Evolutionary conservation across 2,329 filamentous ascomycete genomes (phyloP).

Genomic region (Fusarium sp.): DNA sequence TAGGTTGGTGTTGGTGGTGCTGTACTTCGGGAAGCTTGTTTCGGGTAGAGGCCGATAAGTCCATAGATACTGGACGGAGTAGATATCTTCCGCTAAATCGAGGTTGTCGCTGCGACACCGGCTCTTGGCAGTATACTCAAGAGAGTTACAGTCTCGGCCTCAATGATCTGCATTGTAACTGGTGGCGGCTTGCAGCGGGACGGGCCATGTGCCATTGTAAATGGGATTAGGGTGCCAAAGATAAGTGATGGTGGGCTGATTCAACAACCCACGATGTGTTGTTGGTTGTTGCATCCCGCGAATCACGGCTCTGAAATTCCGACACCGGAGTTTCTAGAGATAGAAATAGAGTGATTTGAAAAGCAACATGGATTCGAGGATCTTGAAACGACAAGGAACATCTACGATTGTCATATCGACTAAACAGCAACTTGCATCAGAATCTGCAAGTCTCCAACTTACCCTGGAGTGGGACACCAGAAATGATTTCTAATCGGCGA

Average conservation of each 20-base stretch:
- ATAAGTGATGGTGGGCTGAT: slow-evolving; percentile 6
- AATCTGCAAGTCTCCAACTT: neutral
- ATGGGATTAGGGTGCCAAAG: neutral
- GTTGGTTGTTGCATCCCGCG: neutral
- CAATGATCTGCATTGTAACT: neutral
- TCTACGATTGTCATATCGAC: neutral
- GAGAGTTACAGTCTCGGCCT: neutral
- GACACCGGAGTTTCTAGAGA: neutral
- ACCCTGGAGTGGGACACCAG: slow-evolving; percentile 13
- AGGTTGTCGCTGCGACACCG: neutral
- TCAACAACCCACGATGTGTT: neutral
- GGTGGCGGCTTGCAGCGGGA: neutral
- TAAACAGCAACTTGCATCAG: neutral
- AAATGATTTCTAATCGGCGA: neutral
- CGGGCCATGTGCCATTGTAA: neutral
- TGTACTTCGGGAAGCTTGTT: slow-evolving; percentile 15
- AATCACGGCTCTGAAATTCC: neutral
- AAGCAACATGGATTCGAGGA: neutral
- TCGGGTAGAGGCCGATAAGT: slow-evolving; percentile 17
- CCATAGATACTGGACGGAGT: neutral
- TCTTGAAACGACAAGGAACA: neutral
- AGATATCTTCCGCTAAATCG: neutral
- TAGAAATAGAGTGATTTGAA: neutral
- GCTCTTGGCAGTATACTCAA: neutral
- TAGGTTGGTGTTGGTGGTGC: slow-evolving; percentile 2